A percentile compares a stretch with the other conserved stretches of the same genome.
Evolutionary conservation across 169 alveolate species (phyloP).

Genomic region (Eimeria zaria): DNA sequence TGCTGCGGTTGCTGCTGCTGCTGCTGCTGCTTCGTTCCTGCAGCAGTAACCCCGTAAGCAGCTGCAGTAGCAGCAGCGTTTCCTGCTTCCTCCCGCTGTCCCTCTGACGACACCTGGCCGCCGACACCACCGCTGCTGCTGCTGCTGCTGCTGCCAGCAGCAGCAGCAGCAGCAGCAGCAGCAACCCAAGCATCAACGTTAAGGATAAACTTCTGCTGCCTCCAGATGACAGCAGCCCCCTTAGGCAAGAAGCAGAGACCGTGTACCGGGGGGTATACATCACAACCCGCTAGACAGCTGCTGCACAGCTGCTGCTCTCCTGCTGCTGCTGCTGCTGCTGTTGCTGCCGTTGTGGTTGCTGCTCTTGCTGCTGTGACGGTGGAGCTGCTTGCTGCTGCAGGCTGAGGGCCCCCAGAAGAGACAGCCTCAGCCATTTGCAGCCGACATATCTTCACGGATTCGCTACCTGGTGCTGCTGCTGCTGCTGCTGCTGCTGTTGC

Average conservation of each 20-base stretch:
- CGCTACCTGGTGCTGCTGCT: conserved; percentile 1
- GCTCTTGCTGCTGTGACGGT: conserved; percentile 2
- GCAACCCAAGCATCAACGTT: conserved; percentile 15
- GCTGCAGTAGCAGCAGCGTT: background rate
- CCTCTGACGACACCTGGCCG: background rate
- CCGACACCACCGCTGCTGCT: background rate
- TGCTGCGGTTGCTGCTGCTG: conserved; percentile 17
- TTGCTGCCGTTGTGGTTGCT: background rate
- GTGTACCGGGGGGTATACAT: conserved; percentile 20
- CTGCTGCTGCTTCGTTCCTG: background rate
- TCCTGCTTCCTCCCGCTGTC: background rate
- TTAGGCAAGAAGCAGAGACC: background rate
- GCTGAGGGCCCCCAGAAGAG: background rate
- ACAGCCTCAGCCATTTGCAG: conserved; percentile 22
- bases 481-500: conserved; percentile 11
- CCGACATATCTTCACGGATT: background rate
- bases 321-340: conserved; percentile 39
- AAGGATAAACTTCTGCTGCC: background rate
- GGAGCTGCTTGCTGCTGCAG: background rate
- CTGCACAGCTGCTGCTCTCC: background rate
- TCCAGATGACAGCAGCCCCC: background rate
- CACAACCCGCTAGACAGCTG: conserved; percentile 14
- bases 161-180: conserved; percentile 21
- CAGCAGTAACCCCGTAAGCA: background rate
- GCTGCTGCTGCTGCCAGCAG: conserved; percentile 27